These are phyloP conservation scores for Cordyceps pruinosa DNA, from an alignment of 2,329 filamentous ascomycete species.

Conservation along the genomic window DNA sequence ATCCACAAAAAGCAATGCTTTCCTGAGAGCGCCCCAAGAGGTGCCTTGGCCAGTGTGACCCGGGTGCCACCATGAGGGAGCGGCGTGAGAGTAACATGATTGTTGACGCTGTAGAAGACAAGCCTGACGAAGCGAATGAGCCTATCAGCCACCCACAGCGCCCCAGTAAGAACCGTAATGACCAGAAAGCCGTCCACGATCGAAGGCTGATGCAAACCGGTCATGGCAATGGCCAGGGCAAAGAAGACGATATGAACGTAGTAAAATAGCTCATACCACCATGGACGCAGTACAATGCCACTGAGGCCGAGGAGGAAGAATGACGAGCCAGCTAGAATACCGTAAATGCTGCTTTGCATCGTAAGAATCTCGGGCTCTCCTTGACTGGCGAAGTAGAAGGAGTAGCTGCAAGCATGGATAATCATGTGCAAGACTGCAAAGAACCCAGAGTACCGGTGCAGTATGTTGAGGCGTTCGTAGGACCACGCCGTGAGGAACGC, in stretches of 20 bases:
- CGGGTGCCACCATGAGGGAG: constrained; percentile 48
- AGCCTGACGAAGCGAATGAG: constrained; percentile 40
- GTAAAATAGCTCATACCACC: constrained; percentile 52
- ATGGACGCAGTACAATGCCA: constrained; percentile 35
- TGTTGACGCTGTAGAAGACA: constrained; percentile 39
- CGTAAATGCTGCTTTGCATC: constrained; percentile 35
- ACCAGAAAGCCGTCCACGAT: constrained; percentile 35
- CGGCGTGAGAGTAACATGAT: constrained; percentile 45
- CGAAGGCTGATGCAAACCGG: constrained; percentile 46
- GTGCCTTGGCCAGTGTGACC: constrained; percentile 45
- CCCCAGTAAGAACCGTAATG: constrained; percentile 34
- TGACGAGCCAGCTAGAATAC: constrained; percentile 40
- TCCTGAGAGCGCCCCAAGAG: constrained; percentile 41
- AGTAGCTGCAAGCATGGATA: constrained; percentile 40
- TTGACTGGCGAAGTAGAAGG: constrained; percentile 30
- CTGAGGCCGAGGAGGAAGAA: constrained; percentile 39
- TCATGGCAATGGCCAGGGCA: constrained; percentile 39
- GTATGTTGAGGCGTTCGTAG: constrained; percentile 51
- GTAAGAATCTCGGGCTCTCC: constrained; percentile 27
- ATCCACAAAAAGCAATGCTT: constrained; percentile 61
- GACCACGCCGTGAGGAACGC: constrained; percentile 46
- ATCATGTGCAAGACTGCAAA: constrained; percentile 39
- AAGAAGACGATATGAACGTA: constrained; percentile 44
- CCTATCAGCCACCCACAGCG: constrained; percentile 46
- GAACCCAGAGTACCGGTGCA: constrained; percentile 49